Base-by-base conservation (phyloP, 1,139 yeast genomes). In the Blastobotrys ciferrii region DNA sequence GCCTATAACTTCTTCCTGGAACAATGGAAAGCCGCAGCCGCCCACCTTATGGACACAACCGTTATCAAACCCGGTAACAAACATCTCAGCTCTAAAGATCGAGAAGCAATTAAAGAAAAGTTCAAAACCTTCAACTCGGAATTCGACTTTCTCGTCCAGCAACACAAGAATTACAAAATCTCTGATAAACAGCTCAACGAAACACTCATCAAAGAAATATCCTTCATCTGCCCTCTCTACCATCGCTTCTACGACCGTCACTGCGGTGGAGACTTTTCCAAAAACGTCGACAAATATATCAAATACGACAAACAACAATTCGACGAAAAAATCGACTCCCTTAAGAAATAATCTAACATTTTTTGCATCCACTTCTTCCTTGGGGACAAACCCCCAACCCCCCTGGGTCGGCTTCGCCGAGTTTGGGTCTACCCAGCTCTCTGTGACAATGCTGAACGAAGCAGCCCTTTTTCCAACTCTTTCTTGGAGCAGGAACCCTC, bases 21-120 rank as follows among this genome's bases (percentile, higher is more conserved):
- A 18, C 92, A 84, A 30, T 91, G 97, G 97, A 84, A 86, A 58
- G 76, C 76, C 54, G 82, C 88, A 19, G 89, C 96, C 4, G 76
- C 84, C 23, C 76, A 80, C 48, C 75, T 91, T 47, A 82, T 91
- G 72, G 75, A 74, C 73, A 50, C 59, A 9, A 67, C 69, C 0
- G 56, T 62, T 4, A 59, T 62, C 7, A 52, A 56, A 19, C 61
- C 59, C n/a, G 59, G 52, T 17, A 53, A 45, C 31, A 58, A 59
- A 44, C 59, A 45, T 47, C 64, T 51, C 43, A 60, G 49, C 52
- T 64, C 55, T 68, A 91, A 89, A 61, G 95, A 91, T 56, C 81
- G 82, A 54, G 97, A 89, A 46, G 80, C 77, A 49, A 81, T 91
- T 51, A 94, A 92, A 62, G 97, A 92, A 53, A 82, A 87, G 61